Conservation (phyloP, 352 stramenopile genomes). For the Globisporangium okanoganense region DNA sequence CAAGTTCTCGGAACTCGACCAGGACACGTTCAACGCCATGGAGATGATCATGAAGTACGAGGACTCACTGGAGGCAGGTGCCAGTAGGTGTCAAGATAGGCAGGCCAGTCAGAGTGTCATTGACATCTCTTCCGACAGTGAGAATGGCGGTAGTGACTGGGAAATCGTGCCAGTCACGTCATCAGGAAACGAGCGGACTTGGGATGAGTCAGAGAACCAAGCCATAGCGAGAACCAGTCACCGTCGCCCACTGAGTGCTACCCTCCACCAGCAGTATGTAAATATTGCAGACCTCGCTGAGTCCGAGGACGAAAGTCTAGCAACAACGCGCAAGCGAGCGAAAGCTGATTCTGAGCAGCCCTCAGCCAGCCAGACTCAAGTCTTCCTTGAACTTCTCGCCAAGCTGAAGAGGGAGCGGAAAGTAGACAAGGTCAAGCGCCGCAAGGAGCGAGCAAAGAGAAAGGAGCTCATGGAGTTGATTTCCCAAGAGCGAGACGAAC, state of each 20-base stretch:
- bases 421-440: constrained; percentile 1
- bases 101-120: not conserved
- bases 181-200: not conserved
- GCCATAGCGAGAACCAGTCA: not conserved
- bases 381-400: not conserved
- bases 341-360: not conserved
- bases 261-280: not conserved
- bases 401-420: constrained; percentile 4
- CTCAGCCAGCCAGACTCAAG: not conserved
- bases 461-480: not conserved
- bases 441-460: not conserved
- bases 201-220: not conserved
- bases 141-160: not conserved
- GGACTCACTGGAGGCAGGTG: not conserved
- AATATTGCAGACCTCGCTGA: not conserved
- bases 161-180: not conserved
- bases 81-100: not conserved
- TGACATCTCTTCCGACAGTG: constrained; percentile 1
- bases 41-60: not conserved
- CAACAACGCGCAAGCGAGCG: not conserved
- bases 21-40: constrained; percentile 1
- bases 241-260: not conserved
- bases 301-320: not conserved
- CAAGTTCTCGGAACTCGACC: not conserved
- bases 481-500: not conserved